phyloP scores from a whole-genome alignment of 768 basidiomycete genomes.

The Tricholoma sp. region DNA sequence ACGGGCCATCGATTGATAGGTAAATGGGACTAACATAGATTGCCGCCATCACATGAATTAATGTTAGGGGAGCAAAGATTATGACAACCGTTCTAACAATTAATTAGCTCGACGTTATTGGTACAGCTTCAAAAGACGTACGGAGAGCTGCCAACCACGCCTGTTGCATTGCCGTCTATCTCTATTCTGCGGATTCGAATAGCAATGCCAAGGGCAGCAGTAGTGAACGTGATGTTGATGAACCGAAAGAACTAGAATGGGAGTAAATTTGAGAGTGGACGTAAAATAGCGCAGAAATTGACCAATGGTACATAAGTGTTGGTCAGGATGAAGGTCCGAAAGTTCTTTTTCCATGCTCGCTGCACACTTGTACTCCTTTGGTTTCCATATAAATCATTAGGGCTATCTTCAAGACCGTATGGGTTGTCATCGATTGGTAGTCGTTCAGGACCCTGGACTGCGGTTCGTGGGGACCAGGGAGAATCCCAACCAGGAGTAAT shows the following conservation, averaged over 20 bases:
- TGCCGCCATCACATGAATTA: slow-evolving; percentile 80
- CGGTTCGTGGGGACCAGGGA: slow-evolving; percentile 52
- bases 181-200: slow-evolving; percentile 67
- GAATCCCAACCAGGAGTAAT: slow-evolving; percentile 63
- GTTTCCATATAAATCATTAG: slow-evolving; percentile 20
- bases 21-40: slow-evolving; percentile 60
- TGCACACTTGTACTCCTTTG: slow-evolving; percentile 24
- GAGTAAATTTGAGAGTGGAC: not conserved
- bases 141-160: slow-evolving; percentile 81
- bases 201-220: slow-evolving; percentile 73
- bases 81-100: slow-evolving; percentile 65
- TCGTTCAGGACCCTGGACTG: slow-evolving; percentile 33
- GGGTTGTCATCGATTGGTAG: slow-evolving; percentile 23
- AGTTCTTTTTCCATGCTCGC: slow-evolving; percentile 36
- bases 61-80: slow-evolving; percentile 78
- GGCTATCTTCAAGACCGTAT: slow-evolving; percentile 24
- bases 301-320: slow-evolving; percentile 81
- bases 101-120: not conserved
- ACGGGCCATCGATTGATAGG: not conserved
- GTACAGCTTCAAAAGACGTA: slow-evolving; percentile 30
- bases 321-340: slow-evolving; percentile 63
- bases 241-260: slow-evolving; percentile 68
- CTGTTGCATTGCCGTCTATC: slow-evolving; percentile 42
- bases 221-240: slow-evolving; percentile 78
- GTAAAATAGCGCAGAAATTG: slow-evolving; percentile 16